Evolutionary conservation across 2,329 filamentous ascomycete species (phyloP).

Genomic region (Claviceps capensis): DNA sequence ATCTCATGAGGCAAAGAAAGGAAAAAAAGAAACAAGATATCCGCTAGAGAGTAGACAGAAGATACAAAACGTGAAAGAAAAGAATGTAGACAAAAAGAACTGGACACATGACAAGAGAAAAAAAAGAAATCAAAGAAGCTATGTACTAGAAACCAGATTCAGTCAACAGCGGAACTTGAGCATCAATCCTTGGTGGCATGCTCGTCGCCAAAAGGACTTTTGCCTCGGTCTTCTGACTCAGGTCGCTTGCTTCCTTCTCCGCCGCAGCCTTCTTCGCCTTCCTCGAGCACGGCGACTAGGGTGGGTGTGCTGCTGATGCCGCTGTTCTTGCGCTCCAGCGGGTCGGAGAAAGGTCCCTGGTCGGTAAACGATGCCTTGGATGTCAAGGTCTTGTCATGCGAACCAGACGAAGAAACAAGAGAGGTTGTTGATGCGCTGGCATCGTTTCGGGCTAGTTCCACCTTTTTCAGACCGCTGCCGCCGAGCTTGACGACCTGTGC

Average conservation of each 20-base stretch:
- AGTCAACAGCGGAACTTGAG: neutral
- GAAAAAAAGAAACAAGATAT: neutral
- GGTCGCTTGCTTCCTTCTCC: constrained; percentile 15
- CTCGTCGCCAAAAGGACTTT: constrained; percentile 44
- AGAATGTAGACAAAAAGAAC: neutral
- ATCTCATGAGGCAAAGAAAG: too few relatives aligned
- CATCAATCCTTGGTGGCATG: constrained; percentile 38
- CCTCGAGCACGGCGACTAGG: constrained; percentile 42
- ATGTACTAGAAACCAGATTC: neutral
- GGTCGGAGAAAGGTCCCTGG: constrained; percentile 47
- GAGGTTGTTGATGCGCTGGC: constrained; percentile 15
- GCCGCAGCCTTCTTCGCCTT: constrained; percentile 26
- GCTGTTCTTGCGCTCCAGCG: constrained; percentile 22
- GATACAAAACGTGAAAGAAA: neutral
- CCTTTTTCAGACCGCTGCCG: constrained; percentile 35
- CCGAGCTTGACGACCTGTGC: constrained; percentile 48
- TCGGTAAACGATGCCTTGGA: constrained; percentile 36
- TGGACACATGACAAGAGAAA: neutral
- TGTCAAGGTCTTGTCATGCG: constrained; percentile 33
- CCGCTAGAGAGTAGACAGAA: neutral
- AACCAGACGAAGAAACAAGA: constrained; percentile 12
- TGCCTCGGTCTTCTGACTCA: constrained; percentile 17
- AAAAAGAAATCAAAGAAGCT: constrained; percentile 1
- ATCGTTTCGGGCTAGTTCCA: constrained; percentile 26
- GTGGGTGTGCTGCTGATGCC: constrained; percentile 29